Evolutionary conservation across 2,329 filamentous ascomycete genomes (phyloP), one percentile per base, ranked within the genome.

Genomic region (Talaromyces sp.): DNA sequence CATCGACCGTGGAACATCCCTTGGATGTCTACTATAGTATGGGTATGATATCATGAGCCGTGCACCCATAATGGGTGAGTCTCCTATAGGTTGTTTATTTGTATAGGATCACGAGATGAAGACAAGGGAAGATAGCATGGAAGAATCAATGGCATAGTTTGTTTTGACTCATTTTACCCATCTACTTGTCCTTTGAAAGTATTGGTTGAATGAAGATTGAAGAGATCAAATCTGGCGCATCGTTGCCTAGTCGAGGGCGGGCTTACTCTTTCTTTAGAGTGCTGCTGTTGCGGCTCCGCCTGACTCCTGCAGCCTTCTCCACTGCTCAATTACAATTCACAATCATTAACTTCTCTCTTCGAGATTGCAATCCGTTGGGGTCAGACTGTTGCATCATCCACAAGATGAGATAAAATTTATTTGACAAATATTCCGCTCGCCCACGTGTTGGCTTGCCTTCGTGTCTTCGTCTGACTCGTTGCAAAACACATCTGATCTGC

Each of bases 351-450:
- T 36, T 34, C 51, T 19, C 51, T 53, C 47, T 53, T 53, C 25
- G 3, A 29, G 47, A 51, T 22, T 56, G 53, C 17, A 31, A 19
- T 34, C 10, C 17, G 27, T 54, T 25, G 11, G 10, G 3, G 53
- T 25, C 13, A 25, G 53, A 36, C n/a, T 38, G 31, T 36, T 59
- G 36, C 45, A 51, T 56, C 49, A 1, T 54, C 15, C 11, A 36
- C 45, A 62, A 10, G 5, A 63, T 63, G 61, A 54, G 61, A 63
- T 63, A 63, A 40, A 59, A 11, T 31, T 2, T 17, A 19, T 47
- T 58, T 38, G 8, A n/a, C 13, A 31, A 2, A 5, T 36, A 27
- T 25, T 34, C 36, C 17, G 2, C 25, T 63, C 53, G 25, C 17
- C 56, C 56, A 45, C 56, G 36, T 31, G 56, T 59, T 45, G 56